Evolutionary conservation across 345 rosid species (phyloP).

Genomic region (Bruguiera gymnorhiza): DNA sequence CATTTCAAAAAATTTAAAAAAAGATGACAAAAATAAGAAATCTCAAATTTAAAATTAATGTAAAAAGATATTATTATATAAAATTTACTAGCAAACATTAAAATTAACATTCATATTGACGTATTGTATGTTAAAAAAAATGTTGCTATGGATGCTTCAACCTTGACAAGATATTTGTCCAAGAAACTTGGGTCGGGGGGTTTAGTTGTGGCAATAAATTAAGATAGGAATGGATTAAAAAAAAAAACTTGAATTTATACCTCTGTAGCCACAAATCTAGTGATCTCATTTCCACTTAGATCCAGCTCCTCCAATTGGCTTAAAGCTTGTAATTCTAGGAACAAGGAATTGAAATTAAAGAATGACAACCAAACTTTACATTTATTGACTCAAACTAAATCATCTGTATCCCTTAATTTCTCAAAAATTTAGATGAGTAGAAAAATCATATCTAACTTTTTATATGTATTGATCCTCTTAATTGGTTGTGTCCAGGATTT

Average conservation of each 20-base stretch:
- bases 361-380: neutral
- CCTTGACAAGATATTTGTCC: too few species aligned
- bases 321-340: neutral
- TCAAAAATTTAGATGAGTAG: neutral
- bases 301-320: slow-evolving; percentile 8
- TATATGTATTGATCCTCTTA: neutral
- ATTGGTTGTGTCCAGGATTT: neutral
- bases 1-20: too few species aligned
- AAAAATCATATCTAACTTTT: neutral
- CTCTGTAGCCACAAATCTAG: neutral
- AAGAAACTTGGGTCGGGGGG: too few species aligned
- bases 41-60: too few species aligned
- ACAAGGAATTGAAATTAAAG: neutral
- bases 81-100: too few species aligned
- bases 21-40: too few species aligned
- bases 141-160: too few species aligned
- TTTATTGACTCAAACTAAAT: neutral
- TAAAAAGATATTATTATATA: too few species aligned
- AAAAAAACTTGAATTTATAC: neutral
- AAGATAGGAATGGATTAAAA: too few species aligned
- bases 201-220: neutral
- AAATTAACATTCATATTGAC: too few species aligned
- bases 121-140: too few species aligned
- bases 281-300: slow-evolving; percentile 1
- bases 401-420: too few species aligned